phyloP scores from a whole-genome alignment of 441 rosid genomes.

The Corymbia citriodora region DNA sequence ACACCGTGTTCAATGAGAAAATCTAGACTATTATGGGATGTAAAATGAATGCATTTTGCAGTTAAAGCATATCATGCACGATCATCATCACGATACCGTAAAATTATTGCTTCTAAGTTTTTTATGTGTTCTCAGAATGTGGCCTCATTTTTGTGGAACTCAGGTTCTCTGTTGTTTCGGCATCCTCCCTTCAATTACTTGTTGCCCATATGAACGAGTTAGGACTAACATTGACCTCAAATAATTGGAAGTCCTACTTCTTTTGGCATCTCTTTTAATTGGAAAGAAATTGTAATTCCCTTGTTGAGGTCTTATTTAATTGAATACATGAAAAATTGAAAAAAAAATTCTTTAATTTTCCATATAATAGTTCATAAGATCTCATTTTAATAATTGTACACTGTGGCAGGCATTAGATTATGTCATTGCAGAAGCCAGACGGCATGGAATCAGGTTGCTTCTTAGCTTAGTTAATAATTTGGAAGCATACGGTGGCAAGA shows the following conservation, averaged over 20 bases:
- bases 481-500: conserved; percentile 86
- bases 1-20: neutral
- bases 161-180: neutral
- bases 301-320: neutral
- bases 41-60: neutral
- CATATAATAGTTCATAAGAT: neutral
- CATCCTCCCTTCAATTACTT: neutral
- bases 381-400: neutral
- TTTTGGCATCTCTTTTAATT: neutral
- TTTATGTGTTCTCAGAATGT: neutral
- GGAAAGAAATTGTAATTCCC: neutral
- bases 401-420: conserved; percentile 73
- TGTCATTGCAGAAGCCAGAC: conserved; percentile 85
- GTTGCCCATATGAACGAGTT: neutral
- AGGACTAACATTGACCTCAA: neutral
- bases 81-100: neutral
- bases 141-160: neutral
- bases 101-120: neutral
- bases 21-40: neutral
- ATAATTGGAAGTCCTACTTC: neutral
- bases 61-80: neutral
- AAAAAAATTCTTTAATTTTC: neutral
- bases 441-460: conserved; percentile 61
- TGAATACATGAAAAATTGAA: neutral
- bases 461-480: conserved; percentile 84